Conservation (phyloP, 1,284 basidiomycete species). For the Pulveroboletus sp. region DNA sequence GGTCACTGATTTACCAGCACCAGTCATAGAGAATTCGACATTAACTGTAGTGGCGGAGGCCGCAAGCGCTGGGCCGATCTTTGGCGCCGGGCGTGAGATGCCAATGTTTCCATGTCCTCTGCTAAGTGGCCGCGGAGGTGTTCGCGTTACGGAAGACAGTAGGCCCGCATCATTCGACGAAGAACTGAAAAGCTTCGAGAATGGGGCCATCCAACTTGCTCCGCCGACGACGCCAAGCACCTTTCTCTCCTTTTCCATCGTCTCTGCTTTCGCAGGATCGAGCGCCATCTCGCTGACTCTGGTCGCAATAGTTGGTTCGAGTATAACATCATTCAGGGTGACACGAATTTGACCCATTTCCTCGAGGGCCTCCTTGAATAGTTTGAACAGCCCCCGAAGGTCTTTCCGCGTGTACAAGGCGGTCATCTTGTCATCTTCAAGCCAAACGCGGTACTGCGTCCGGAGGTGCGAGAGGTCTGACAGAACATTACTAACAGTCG, state of each 20-base stretch:
- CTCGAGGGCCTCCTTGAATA: constrained; percentile 81
- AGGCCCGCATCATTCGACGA: constrained; percentile 17
- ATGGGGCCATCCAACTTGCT: constrained; percentile 75
- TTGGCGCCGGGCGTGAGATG: constrained; percentile 53
- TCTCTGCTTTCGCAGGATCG: constrained; percentile 56
- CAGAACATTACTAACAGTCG: constrained; percentile 76
- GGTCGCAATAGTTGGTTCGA: constrained; percentile 77
- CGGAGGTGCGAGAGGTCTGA: constrained; percentile 72
- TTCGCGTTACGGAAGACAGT: constrained; percentile 18
- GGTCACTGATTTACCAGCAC: constrained; percentile 71
- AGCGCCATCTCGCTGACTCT: constrained; percentile 71
- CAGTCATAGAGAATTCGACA: constrained; percentile 85
- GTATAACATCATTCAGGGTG: constrained; percentile 85
- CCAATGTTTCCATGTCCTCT: constrained; percentile 21
- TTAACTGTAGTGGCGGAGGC: constrained; percentile 88
- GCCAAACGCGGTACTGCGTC: constrained; percentile 69
- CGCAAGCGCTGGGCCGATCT: constrained; percentile 75
- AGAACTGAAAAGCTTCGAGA: constrained; percentile 68
- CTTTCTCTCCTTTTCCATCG: constrained; percentile 34
- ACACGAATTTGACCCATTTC: constrained; percentile 83
- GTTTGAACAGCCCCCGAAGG: constrained; percentile 77
- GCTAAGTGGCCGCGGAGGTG: constrained; percentile 17
- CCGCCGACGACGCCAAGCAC: constrained; percentile 25
- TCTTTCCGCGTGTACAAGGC: constrained; percentile 77
- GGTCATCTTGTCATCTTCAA: constrained; percentile 64